These are phyloP conservation scores for Yamadazyma laniorum DNA, from an alignment of 805 yeast species.

Conservation along the genomic window DNA sequence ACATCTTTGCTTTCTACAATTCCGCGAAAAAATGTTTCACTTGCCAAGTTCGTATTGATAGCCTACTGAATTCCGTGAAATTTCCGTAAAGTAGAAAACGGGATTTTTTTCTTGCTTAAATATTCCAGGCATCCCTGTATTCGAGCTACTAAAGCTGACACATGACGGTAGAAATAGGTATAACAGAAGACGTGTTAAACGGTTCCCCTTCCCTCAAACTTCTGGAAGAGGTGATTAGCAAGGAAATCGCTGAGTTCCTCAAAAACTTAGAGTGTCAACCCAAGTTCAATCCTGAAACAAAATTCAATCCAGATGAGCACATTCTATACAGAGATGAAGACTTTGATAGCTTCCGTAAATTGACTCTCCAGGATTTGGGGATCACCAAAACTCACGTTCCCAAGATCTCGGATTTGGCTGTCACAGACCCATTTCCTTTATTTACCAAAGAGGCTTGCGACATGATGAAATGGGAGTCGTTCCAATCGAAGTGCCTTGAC, in stretches of 20 bases:
- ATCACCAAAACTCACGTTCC: conserved; percentile 35
- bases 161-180: neutral
- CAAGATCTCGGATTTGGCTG: conserved; percentile 33
- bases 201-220: conserved; percentile 10
- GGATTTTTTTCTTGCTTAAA: too few species aligned
- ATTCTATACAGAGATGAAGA: conserved; percentile 14
- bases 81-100: too few species aligned
- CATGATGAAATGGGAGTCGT: conserved; percentile 28
- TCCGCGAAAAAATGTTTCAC: too few species aligned
- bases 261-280: conserved; percentile 10
- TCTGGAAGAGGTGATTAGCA: conserved; percentile 11
- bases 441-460: conserved; percentile 29
- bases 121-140: too few species aligned
- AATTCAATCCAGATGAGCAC: conserved; percentile 14
- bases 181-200: conserved; percentile 13
- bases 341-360: conserved; percentile 33
- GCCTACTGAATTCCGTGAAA: too few species aligned
- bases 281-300: conserved; percentile 10
- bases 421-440: conserved; percentile 27
- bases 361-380: conserved; percentile 36
- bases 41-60: too few species aligned
- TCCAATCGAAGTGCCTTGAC: conserved; percentile 20
- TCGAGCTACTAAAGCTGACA: too few species aligned
- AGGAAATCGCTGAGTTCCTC: conserved; percentile 12
- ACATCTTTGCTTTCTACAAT: too few species aligned